phyloP scores from a whole-genome alignment of 306 rosid species.

The Lathyrus tuberosus region DNA sequence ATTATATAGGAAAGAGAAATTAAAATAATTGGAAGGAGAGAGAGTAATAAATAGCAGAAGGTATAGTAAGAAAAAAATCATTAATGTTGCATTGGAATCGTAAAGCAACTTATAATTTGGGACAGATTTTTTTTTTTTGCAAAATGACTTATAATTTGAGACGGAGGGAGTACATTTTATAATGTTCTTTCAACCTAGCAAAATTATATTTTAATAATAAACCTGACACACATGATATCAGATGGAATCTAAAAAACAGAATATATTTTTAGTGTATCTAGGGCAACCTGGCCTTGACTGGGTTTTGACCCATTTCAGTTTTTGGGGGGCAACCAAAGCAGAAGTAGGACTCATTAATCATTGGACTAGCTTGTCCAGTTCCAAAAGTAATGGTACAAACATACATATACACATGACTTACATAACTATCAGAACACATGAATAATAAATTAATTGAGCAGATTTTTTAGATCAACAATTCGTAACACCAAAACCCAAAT shows the following conservation, averaged over 20 bases:
- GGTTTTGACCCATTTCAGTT: slow-evolving; percentile 8
- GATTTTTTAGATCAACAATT: slow-evolving; percentile 10
- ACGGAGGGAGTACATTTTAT: not conserved
- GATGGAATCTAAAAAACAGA: slow-evolving; percentile 2
- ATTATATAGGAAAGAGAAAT: too few species aligned
- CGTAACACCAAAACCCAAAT: slow-evolving; percentile 29
- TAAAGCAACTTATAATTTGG: too few species aligned
- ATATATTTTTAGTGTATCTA: slow-evolving; percentile 20
- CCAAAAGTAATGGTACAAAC: slow-evolving; percentile 10
- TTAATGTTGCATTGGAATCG: too few species aligned
- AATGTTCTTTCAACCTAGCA: slow-evolving; percentile 3
- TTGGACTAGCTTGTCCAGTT: slow-evolving; percentile 23
- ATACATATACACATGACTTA: slow-evolving; percentile 19
- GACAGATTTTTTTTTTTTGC: too few species aligned
- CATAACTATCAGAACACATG: slow-evolving; percentile 15
- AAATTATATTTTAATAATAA: slow-evolving; percentile 26
- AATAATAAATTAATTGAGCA: slow-evolving; percentile 29
- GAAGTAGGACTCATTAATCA: slow-evolving; percentile 13
- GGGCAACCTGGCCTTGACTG: not conserved
- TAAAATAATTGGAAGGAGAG: too few species aligned
- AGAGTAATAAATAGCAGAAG: too few species aligned
- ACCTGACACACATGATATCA: slow-evolving; percentile 7
- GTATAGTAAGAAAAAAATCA: too few species aligned
- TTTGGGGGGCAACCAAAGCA: slow-evolving; percentile 19
- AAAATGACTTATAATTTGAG: too few species aligned